Evolutionary conservation across 257 asterid species (phyloP), one percentile per base, ranked within the genome.

Genomic region (Lycium ferocissimum): DNA sequence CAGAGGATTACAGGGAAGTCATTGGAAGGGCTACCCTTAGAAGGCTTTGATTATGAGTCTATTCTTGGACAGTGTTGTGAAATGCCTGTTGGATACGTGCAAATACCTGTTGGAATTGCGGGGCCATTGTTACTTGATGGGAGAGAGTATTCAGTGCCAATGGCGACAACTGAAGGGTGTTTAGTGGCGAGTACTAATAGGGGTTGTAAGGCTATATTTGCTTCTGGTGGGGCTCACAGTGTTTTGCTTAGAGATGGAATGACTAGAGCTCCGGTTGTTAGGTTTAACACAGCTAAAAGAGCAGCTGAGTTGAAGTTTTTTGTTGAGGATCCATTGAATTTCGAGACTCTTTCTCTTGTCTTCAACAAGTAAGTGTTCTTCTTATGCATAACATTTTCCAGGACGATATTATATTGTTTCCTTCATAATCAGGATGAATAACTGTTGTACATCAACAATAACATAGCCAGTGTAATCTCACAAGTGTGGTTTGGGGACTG

Each of bases 81-180:
- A 88, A 91, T 92, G 95, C 95, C 95, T 2, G 90, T 92, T n/a
- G 95, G 95, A 45, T 92, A 89, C 81, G 91, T 92, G 9, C 95
- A 92, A 70, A 84, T 92, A 47, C 95, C 95, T 3, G 95, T 92
- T 53, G 95, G 95, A 35, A 88, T 92, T 26, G 95, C 91, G 2
- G 95, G 95, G 53, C 95, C 95, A 35, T 63, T 92, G 90, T 66
- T 88, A 85, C 92, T 92, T 38, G 91, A 92, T 57, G 95, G 95
- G 38, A 85, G 88, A 45, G 93, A 92, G 56, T 92, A 83, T 76
- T 87, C 83, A 71, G 92, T 92, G 49, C 95, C 95, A 9, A 92
- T 92, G 95, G 93, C 93, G 18, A 92, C 95, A 0, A 92, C 95
- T 0, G 95, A 92, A 56, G 95, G 95, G 10, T 91, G 93, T 54